A percentile compares a stretch with the other conserved stretches of the same genome.
Conservation (phyloP, 1,139 yeast genomes). For the Yamadazyma atmosphaerica region DNA sequence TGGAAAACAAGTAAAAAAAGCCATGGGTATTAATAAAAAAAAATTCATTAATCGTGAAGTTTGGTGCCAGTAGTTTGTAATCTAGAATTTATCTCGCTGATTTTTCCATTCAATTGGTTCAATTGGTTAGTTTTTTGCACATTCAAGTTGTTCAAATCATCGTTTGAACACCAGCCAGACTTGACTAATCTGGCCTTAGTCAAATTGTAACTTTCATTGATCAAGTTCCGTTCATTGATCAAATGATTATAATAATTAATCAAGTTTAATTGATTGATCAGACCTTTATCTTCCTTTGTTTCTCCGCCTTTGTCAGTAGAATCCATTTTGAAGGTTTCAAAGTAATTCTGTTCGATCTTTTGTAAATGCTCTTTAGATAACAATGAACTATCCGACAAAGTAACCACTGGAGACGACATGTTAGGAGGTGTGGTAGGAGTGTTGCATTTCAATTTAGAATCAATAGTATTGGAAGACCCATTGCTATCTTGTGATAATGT, state of each 20-base stretch:
- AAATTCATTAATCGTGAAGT: slow-evolving; percentile 12
- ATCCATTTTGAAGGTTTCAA: slow-evolving; percentile 21
- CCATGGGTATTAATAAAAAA: neutral
- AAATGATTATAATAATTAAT: slow-evolving; percentile 15
- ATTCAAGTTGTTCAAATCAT: slow-evolving; percentile 43
- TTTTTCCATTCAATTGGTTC: slow-evolving; percentile 35
- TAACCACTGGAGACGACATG: slow-evolving; percentile 40
- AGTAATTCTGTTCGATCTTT: slow-evolving; percentile 39
- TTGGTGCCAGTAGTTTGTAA: slow-evolving; percentile 7
- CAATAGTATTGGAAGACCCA: slow-evolving; percentile 14
- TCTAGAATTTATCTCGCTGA: slow-evolving; percentile 20
- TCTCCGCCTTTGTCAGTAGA: slow-evolving; percentile 5
- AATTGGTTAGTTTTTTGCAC: slow-evolving; percentile 31
- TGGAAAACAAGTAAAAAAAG: neutral
- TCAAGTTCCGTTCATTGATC: slow-evolving; percentile 26
- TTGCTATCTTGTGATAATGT: slow-evolving; percentile 19
- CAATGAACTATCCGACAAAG: slow-evolving; percentile 38
- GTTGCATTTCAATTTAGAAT: slow-evolving; percentile 14
- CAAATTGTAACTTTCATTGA: slow-evolving; percentile 33
- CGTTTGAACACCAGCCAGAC: slow-evolving; percentile 49
- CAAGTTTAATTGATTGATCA: slow-evolving; percentile 9
- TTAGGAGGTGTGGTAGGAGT: slow-evolving; percentile 36
- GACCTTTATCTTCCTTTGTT: neutral
- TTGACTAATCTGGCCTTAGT: slow-evolving; percentile 35
- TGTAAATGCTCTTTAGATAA: slow-evolving; percentile 29